These are phyloP conservation scores for Stylosanthes scabra DNA, from an alignment of 331 rosid genomes.

Conservation along the genomic window DNA sequence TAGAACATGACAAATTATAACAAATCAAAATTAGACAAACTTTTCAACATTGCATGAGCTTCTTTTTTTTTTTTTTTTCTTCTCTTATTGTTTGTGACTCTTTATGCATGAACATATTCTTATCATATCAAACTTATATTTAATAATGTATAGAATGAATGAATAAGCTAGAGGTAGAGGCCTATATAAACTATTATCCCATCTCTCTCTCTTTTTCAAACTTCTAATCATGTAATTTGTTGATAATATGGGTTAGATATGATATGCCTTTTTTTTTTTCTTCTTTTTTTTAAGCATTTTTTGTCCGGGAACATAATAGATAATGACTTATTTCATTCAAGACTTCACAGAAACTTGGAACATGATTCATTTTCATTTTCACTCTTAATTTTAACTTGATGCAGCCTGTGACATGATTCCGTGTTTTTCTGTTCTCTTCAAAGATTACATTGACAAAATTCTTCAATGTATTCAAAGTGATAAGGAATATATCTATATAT, in stretches of 20 bases:
- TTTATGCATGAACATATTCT: constrained; percentile 36
- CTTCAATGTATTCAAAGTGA: too few species aligned
- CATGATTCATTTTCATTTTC: neutral
- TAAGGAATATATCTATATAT: too few species aligned
- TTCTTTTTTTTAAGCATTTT: neutral
- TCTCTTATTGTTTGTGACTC: constrained; percentile 36
- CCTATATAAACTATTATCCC: neutral
- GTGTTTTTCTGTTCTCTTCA: constrained; percentile 22
- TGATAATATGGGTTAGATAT: neutral
- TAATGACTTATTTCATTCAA: neutral
- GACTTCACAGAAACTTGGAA: neutral
- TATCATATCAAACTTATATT: constrained; percentile 32
- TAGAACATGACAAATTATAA: constrained; percentile 38
- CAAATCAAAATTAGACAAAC: constrained; percentile 40
- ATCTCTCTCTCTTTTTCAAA: neutral
- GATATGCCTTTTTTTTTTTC: neutral
- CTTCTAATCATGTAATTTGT: neutral
- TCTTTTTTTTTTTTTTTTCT: neutral
- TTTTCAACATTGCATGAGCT: constrained; percentile 30
- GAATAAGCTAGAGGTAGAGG: too few species aligned
- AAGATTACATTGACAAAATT: too few species aligned
- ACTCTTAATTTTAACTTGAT: neutral
- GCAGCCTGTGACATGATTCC: constrained; percentile 35
- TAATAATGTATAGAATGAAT: neutral
- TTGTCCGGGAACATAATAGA: neutral